A percentile compares a stretch with the other conserved stretches of the same genome.
These are phyloP conservation scores for Ambrosiella xylebori DNA, from an alignment of 2,329 filamentous ascomycete genomes.

Conservation along the genomic window DNA sequence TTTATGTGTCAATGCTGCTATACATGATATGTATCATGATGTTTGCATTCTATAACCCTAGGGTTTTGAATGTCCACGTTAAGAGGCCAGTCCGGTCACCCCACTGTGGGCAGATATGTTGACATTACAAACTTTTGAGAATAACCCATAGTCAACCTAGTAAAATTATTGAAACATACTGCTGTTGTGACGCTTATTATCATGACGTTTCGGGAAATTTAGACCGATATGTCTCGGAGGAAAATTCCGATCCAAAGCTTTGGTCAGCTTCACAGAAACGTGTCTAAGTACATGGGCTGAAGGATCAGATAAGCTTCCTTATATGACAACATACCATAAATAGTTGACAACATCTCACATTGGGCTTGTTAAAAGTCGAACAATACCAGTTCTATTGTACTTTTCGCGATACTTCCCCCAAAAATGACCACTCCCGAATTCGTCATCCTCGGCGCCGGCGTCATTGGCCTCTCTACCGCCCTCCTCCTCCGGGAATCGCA, in stretches of 20 bases:
- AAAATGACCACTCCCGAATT: slow-evolving; percentile 4
- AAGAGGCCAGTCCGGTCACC: too few relatives aligned
- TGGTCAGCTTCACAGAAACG: neutral
- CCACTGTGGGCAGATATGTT: too few relatives aligned
- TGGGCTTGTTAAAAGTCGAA: too few relatives aligned
- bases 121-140: too few relatives aligned
- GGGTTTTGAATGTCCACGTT: too few relatives aligned
- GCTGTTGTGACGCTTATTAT: neutral
- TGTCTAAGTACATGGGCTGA: neutral
- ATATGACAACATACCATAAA: neutral
- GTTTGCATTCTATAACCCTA: too few relatives aligned
- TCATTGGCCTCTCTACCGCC: slow-evolving; percentile 45
- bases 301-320: neutral
- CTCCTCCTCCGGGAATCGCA: slow-evolving; percentile 36
- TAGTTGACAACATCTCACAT: neutral
- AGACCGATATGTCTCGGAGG: neutral
- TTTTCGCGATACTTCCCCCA: neutral
- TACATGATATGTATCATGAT: too few relatives aligned
- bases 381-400: too few relatives aligned
- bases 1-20: too few relatives aligned
- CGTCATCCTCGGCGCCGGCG: slow-evolving; percentile 34
- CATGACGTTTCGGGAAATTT: neutral
- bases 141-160: too few relatives aligned
- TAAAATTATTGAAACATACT: too few relatives aligned
- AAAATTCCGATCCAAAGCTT: neutral